Base-by-base conservation (phyloP, 768 basidiomycete genomes). In the Coprinopsis cinerea region DNA sequence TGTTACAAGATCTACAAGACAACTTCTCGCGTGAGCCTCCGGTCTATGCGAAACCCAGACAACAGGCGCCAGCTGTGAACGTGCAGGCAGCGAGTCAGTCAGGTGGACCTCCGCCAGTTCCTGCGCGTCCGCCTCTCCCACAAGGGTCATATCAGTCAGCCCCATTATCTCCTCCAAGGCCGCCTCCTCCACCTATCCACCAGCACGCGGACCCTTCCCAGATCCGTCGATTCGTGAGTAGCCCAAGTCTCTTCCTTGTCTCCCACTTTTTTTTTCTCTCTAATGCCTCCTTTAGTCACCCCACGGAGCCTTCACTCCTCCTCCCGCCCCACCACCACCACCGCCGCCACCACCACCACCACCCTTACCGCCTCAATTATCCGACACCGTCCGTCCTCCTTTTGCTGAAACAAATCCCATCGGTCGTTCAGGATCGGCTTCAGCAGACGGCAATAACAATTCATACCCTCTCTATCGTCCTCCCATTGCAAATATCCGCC, bases 1-100 rank as follows among this genome's bases (percentile, higher is more conserved):
- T 99, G 18, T 63, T 94, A 37, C 80, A 88, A 54, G 82, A 83
- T 17, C 77, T 97, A 71, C 84, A 88, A 56, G 75, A 81, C 34
- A 75, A 85, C 48, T 98, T 98, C 68, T 94, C 91, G 18, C 74
- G 74, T 25, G 77, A 83, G 40, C 94, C 95, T 36, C 94, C 94
- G 5, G 81, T 98, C 14, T 96, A 93, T 63, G 83, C 94, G 26
- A 92, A 86, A 66, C 85, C 90, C 14, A 77, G 71, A 58, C 54
- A 64, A 60, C 28, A 41, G 48, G 20, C 42, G 57, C 60, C 22
- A 15, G 24, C 45, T 39, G 9, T 18, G 14, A 32, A 15, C 30
- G 7, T 32, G 30, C 9, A 32, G 9, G 15, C 15, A 7, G 30
- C 39, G n/a, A n/a, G n/a, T 28, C 30, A 49, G 34, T 43, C 46